phyloP scores from a whole-genome alignment of 2,329 filamentous ascomycete species.

The Colletotrichum sansevieriae region DNA sequence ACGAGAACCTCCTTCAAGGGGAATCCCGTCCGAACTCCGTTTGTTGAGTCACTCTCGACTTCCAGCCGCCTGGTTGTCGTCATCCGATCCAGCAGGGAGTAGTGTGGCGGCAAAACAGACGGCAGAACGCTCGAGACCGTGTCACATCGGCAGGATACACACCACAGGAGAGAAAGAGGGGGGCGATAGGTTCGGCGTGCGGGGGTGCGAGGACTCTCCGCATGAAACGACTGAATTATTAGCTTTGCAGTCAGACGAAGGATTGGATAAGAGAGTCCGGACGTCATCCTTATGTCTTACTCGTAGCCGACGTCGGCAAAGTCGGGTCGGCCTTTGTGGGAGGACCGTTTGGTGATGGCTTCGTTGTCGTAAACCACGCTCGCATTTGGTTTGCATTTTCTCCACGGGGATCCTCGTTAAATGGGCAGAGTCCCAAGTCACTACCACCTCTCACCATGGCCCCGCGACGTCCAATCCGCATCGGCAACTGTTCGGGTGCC shows the following conservation, averaged over 20 bases:
- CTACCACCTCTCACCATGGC: background rate
- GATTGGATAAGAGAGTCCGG: background rate
- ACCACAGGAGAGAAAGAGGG: background rate
- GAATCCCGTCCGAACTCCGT: conserved; percentile 7
- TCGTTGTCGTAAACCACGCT: conserved; percentile 5
- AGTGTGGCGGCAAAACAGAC: background rate
- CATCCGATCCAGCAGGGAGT: background rate
- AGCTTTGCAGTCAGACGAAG: background rate
- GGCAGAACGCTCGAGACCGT: background rate
- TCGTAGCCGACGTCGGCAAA: conserved; percentile 3
- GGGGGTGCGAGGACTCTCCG: conserved; percentile 3
- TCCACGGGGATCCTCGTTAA: background rate
- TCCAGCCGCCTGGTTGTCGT: background rate
- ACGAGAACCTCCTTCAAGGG: background rate
- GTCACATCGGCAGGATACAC: background rate
- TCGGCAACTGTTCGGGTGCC: conserved; percentile 50
- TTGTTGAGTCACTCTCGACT: conserved; percentile 10
- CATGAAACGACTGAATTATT: conserved; percentile 30
- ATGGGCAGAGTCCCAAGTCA: background rate
- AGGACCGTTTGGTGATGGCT: conserved; percentile 1
- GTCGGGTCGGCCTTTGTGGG: background rate
- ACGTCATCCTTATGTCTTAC: conserved; percentile 22
- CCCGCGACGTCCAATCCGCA: conserved; percentile 48
- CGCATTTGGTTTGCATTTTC: background rate
- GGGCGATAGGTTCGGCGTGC: background rate